These are phyloP conservation scores for Chrysopogon serrulatus DNA, from an alignment of 176 grass and related monocot species.

Conservation along the genomic window DNA sequence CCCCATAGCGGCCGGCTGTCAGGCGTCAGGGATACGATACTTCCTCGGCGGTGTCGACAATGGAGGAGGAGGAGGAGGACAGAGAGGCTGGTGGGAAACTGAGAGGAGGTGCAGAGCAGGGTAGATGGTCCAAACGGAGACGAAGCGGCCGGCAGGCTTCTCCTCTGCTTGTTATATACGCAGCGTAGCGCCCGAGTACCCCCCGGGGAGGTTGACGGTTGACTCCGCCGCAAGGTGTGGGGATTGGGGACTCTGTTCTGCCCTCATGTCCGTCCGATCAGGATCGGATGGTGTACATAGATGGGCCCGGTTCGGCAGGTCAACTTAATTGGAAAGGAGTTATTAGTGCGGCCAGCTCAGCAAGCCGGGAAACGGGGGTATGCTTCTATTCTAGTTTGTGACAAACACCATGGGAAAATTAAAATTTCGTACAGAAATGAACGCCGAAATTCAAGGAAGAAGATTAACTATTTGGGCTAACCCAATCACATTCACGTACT, in stretches of 20 bases:
- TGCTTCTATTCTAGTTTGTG: too few relatives aligned
- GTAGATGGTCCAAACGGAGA: too few relatives aligned
- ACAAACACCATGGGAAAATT: too few relatives aligned
- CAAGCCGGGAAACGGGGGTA: not conserved
- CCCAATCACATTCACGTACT: too few relatives aligned
- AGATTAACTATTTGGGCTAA: too few relatives aligned
- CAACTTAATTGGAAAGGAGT: not conserved
- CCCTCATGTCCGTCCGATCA: not conserved
- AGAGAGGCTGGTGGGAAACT: not conserved
- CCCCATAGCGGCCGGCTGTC: constrained; percentile 31
- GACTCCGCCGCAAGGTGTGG: not conserved
- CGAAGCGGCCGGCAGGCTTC: not conserved
- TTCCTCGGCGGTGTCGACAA: not conserved
- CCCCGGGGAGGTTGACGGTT: not conserved
- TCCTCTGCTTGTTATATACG: not conserved
- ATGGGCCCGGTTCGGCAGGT: not conserved
- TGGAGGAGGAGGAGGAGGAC: not conserved
- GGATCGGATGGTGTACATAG: not conserved
- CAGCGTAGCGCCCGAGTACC: not conserved
- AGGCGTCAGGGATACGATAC: too few relatives aligned
- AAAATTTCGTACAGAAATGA: too few relatives aligned
- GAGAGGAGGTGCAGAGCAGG: not conserved
- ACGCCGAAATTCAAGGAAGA: too few relatives aligned
- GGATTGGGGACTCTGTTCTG: too few relatives aligned
- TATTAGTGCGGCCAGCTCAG: not conserved